Evolutionary conservation across 106 monocot genomes (phyloP).

Genomic region (Narthecium ossifragum): DNA sequence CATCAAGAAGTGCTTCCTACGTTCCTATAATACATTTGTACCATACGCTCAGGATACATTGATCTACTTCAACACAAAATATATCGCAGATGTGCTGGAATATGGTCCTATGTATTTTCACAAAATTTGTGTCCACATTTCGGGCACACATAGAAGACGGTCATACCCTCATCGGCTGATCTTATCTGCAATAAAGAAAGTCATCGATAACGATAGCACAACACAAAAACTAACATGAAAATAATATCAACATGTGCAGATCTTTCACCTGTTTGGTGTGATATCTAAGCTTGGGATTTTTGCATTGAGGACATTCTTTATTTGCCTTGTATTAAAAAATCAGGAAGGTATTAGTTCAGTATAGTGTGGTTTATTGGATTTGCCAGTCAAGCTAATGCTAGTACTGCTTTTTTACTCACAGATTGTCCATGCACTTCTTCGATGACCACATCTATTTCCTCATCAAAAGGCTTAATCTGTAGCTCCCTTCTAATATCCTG

Average conservation of each 20-base stretch:
- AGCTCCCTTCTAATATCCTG: conserved; percentile 83
- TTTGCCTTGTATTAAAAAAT: conserved; percentile 30
- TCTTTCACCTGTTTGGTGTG: conserved; percentile 62
- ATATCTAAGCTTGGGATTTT: conserved; percentile 60
- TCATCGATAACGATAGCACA: background rate
- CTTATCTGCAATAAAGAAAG: conserved; percentile 38
- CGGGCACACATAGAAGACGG: conserved; percentile 67
- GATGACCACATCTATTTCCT: conserved; percentile 22
- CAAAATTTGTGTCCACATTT: conserved; percentile 52
- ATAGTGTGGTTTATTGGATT: background rate
- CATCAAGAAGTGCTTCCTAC: too few species aligned
- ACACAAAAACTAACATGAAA: background rate
- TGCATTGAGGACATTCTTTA: conserved; percentile 53
- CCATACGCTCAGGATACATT: too few species aligned
- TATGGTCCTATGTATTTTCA: conserved; percentile 38
- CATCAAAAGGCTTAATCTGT: conserved; percentile 58
- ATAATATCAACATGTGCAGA: background rate
- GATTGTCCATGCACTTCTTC: conserved; percentile 51
- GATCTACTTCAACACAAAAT: too few species aligned
- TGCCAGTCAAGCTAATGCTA: background rate
- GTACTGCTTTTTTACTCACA: conserved; percentile 33
- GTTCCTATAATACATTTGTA: too few species aligned
- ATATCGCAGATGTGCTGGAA: too few species aligned
- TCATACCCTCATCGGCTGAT: conserved; percentile 86
- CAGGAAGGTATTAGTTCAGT: background rate